Evolutionary conservation across 306 rosid genomes (phyloP), one percentile per base, ranked within the genome.

Genomic region (Cucumis hystrix): DNA sequence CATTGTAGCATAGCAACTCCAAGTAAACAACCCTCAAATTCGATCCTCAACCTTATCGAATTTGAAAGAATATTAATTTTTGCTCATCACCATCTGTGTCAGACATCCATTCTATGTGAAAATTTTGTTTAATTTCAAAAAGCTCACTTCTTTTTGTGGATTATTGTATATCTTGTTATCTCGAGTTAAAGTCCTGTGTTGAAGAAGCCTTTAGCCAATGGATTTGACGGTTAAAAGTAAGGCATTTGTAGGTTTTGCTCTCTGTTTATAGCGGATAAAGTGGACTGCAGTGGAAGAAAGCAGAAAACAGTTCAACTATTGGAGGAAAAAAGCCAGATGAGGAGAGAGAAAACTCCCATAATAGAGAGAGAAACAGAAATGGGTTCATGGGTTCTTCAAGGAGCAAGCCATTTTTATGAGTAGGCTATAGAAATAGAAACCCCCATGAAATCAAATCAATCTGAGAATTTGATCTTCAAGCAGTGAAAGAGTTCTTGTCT

Each of bases 321-420:
- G 37, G 76, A 23, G 40, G 58, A 47, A 43, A 65, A 68, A 43
- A 43, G 43, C 56, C 72, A 57, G 62, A 14, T 54, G 79, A 77
- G 85, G 77, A 56, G 84, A 79, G 80, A 28, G 51, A 62, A 8
- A 62, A 11, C 1, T 8, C 1, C 57, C 57, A 52, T 52, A 61
- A 21, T 67, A 79, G 30, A 52, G 79, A 21, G 45, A 73, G 77
- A 23, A 30, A 39, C 59, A 79, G 23, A 39, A 80, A 86, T 80
- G 73, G 84, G 72, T 18, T 65, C 72, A 65, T 65, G 51, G 47
- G 47, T 65, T 80, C 91, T 90, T 87, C 78, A 78, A 83, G 85
- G 83, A 79, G 76, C 82, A 80, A 75, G 91, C 89, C 92, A 87
- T 90, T 79, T 61, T 28, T 37, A 39, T 81, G 30, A 83, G 76